Percentiles rank a stretch among this genome's conserved stretches.
Conservation (phyloP, 140 eudicot species). For the Erigeron philadelphicus region DNA sequence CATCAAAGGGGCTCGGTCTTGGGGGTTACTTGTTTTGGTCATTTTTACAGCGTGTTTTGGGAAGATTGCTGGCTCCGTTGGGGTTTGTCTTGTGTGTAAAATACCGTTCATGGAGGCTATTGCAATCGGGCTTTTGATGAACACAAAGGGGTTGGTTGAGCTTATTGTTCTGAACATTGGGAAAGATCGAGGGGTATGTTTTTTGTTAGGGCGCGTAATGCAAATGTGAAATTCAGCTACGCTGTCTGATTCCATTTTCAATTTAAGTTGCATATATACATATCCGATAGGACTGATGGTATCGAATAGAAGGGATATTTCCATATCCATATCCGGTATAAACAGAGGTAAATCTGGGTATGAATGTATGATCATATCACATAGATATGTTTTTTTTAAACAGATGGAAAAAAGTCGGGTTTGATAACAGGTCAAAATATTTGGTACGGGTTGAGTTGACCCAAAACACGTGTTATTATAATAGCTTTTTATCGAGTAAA, state of each 20-base stretch:
- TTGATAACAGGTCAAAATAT: too few species aligned
- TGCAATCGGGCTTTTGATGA: constrained; percentile 68
- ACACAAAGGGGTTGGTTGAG: constrained; percentile 73
- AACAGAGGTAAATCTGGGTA: too few species aligned
- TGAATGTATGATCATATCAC: too few species aligned
- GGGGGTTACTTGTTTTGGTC: constrained; percentile 67
- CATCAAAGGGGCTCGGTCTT: constrained; percentile 58
- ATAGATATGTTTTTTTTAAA: too few species aligned
- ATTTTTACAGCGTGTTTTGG: constrained; percentile 68
- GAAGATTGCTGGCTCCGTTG: constrained; percentile 66
- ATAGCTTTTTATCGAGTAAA: too few species aligned
- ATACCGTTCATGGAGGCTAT: constrained; percentile 52
- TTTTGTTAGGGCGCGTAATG: background rate
- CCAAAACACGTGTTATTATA: background rate
- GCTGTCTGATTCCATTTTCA: too few species aligned
- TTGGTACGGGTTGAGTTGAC: background rate
- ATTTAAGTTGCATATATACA: too few species aligned
- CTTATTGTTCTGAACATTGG: constrained; percentile 75
- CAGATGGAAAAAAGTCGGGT: too few species aligned
- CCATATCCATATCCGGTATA: too few species aligned
- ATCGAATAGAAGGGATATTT: too few species aligned
- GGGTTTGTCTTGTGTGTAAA: constrained; percentile 44
- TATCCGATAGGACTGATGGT: too few species aligned
- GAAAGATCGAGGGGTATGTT: constrained; percentile 62
- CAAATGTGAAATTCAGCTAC: background rate